Evolutionary conservation across 768 basidiomycete genomes (phyloP).

Genomic region (Grammothele lineata): DNA sequence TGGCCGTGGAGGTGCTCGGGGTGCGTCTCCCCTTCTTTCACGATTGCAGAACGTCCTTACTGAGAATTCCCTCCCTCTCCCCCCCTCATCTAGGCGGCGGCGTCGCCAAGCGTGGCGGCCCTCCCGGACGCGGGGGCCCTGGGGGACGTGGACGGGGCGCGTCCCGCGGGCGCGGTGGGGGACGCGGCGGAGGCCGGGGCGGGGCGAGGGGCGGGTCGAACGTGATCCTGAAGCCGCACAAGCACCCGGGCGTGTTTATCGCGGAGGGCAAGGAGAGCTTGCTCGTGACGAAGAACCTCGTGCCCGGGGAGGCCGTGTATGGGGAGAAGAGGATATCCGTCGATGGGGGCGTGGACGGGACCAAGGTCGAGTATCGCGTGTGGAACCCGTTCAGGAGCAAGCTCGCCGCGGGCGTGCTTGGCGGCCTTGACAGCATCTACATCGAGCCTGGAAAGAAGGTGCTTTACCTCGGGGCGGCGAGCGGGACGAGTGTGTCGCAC

Average conservation of each 20-base stretch:
- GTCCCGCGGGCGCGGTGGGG: conserved; percentile 30
- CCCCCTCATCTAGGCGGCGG: conserved; percentile 11
- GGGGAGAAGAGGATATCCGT: conserved; percentile 96
- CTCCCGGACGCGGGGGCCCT: conserved; percentile 32
- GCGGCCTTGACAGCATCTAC: conserved; percentile 90
- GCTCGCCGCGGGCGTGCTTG: conserved; percentile 93
- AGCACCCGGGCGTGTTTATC: conserved; percentile 92
- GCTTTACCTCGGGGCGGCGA: conserved; percentile 95
- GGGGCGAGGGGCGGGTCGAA: conserved; percentile 81
- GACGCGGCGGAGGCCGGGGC: conserved; percentile 52
- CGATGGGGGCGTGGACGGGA: conserved; percentile 67
- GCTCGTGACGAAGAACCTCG: conserved; percentile 96
- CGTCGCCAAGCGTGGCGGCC: conserved; percentile 22
- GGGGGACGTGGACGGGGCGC: conserved; percentile 29
- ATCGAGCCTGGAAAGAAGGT: conserved; percentile 95
- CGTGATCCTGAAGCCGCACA: conserved; percentile 92
- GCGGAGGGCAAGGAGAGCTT: conserved; percentile 97
- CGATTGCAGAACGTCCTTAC: conserved; percentile 30
- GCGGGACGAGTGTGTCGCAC: conserved; percentile 97
- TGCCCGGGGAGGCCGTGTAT: conserved; percentile 96
- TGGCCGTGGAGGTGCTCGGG: conserved; percentile 30
- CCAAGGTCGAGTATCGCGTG: conserved; percentile 94
- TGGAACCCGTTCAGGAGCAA: conserved; percentile 99
- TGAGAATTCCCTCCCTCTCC: conserved; percentile 19
- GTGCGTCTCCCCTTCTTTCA: conserved; percentile 19